Evolutionary conservation across 1,284 basidiomycete genomes (phyloP), one percentile per base, ranked within the genome.

Genomic region (Heliocybe sulcata): DNA sequence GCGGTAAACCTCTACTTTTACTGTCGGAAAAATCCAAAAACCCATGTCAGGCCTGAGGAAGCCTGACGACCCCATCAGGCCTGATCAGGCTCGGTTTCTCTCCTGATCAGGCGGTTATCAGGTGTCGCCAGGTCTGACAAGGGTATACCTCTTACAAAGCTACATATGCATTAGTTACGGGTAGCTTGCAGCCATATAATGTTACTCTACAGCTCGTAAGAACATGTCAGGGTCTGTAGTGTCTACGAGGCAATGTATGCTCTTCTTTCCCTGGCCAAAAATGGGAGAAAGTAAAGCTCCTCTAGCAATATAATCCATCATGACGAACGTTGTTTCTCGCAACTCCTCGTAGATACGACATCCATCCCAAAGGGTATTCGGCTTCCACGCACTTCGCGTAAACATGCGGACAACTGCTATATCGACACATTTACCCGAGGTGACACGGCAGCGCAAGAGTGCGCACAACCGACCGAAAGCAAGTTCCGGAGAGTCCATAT

Each of bases 301-400:
- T 1, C 61, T 57, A 22, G 61, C 47, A 16, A 61, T 31, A 38
- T 56, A 57, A 16, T 59, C 55, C 53, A 60, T 54, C 10, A 58
- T 52, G 11, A 62, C 42, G 33, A 64, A 60, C 11, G 52, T 52
- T 11, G 49, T 29, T 19, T 59, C 54, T 23, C 49, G 14, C 11
- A 19, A 49, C 0, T 38, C 47, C 54, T 63, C 55, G 16, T 54
- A 50, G 3, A 63, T 52, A 16, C 56, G 55, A 51, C 63, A 63
- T 8, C 63, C 62, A 14, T 60, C 58, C 64, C 62, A 67, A 2
- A 48, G 38, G 3, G 63, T 67, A 23, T 54, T 58, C 12, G 62
- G 64, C 29, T 57, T 64, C 64, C 64, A 66, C 19, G 56, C 55
- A 22, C 56, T 58, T 27, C 26, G 6, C 4, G 57, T 55, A 23